These are phyloP conservation scores for Diaporthe batatas DNA, from an alignment of 2,329 filamentous ascomycete species.

Conservation along the genomic window DNA sequence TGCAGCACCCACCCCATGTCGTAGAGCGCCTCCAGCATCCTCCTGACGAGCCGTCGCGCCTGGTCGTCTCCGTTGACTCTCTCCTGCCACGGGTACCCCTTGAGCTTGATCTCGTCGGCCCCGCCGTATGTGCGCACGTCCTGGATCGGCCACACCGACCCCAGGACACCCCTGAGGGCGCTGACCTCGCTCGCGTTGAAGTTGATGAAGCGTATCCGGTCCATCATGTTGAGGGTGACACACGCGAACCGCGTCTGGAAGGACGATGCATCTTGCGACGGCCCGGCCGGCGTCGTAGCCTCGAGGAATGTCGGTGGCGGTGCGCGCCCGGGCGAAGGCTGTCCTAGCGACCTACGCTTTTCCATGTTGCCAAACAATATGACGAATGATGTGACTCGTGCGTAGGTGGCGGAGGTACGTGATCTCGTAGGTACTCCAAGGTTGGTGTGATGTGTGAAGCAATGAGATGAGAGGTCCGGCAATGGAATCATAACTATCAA, in stretches of 20 bases:
- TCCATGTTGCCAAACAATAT: constrained; percentile 4
- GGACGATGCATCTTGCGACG: not conserved
- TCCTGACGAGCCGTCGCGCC: constrained; percentile 50
- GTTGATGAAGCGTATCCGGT: constrained; percentile 53
- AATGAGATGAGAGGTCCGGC: not conserved
- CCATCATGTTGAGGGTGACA: constrained; percentile 49
- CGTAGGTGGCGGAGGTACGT: not conserved
- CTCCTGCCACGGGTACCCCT: constrained; percentile 53
- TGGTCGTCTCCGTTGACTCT: constrained; percentile 48
- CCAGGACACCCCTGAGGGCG: constrained; percentile 47
- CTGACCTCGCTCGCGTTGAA: constrained; percentile 50
- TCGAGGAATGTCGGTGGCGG: constrained; percentile 21
- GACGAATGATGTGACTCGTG: not conserved
- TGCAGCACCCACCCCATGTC: constrained; percentile 54
- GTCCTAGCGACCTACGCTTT: not conserved
- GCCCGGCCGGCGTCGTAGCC: constrained; percentile 7
- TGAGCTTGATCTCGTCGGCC: constrained; percentile 54
- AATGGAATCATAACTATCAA: not conserved
- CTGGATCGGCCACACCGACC: constrained; percentile 50
- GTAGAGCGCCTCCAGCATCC: constrained; percentile 52
- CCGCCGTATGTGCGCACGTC: constrained; percentile 49
- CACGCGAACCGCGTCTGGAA: constrained; percentile 49
- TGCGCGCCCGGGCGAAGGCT: not conserved
- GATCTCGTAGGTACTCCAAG: not conserved
- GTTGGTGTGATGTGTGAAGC: not conserved